Evolutionary conservation across 2,329 filamentous ascomycete genomes (phyloP), one percentile per base, ranked within the genome.

Genomic region (Nannizziopsis arthrosporioides): DNA sequence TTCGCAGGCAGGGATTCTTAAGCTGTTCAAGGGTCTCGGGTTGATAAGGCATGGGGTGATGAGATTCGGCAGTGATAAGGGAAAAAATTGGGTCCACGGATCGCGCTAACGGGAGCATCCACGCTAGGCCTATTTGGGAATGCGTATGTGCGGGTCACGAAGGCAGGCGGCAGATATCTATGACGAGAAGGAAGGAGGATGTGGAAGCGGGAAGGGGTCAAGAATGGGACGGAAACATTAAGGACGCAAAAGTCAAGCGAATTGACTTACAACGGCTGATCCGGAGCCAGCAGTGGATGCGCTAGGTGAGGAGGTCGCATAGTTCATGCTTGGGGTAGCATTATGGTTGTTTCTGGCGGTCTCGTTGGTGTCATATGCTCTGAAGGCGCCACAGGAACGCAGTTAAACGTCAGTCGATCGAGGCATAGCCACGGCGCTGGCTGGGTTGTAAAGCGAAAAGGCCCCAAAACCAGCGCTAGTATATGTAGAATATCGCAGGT

Each of bases 251-350:
- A 49, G 32, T 18, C 44, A 49, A 27, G 22, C 22, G 22, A 27
- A 56, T 53, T 42, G 15, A 69, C 68, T 68, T 57, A 70, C 66
- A 47, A 67, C 66, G 53, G 61, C 65, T 53, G 63, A 68, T 54
- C 75, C 76, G 61, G 80, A 77, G 46, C 80, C 80, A 55, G 77
- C 79, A 53, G 78, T 76, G 36, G 80, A 82, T 36, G 77, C 77
- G 52, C 79, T 78, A 42, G 80, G 78, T 40, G 80, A 80, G 55
- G 78, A 77, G 54, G 77, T 80, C 57, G 76, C 73, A 63, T 77
- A 79, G 56, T 72, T 77, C 71, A 79, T 76, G 63, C 66, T 75
- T 65, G 69, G 66, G 58, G 67, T 64, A 47, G 60, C 70, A 72
- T 72, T 70, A 61, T 63, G 63, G 55, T 48, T 57, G 56, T 59